These are phyloP conservation scores for Usnea hakonensis DNA, from an alignment of 495 filamentous ascomycete genomes.

Conservation along the genomic window DNA sequence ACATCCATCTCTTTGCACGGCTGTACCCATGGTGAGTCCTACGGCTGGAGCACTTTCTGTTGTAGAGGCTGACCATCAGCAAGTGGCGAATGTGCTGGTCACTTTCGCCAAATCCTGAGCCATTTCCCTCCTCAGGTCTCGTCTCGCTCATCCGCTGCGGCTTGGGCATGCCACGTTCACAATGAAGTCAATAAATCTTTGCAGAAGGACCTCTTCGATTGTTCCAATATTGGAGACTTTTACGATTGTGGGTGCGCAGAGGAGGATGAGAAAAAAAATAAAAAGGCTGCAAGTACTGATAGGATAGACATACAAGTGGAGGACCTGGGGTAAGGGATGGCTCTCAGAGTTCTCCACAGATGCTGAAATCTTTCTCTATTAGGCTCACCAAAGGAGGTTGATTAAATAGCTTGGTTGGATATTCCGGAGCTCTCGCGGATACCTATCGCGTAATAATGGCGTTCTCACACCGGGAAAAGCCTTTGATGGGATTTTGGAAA, in stretches of 20 bases:
- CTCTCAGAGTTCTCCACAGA: neutral
- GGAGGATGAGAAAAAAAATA: conserved; percentile 24
- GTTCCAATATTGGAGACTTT: conserved; percentile 77
- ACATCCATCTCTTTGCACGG: conserved; percentile 81
- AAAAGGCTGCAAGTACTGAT: conserved; percentile 13
- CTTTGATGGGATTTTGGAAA: neutral
- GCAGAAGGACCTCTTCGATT: conserved; percentile 77
- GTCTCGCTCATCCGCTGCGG: conserved; percentile 71
- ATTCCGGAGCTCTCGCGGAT: neutral
- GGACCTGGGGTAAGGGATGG: conserved; percentile 14
- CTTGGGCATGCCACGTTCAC: conserved; percentile 91
- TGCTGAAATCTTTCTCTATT: neutral
- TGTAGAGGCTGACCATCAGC: conserved; percentile 2
- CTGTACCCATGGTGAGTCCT: conserved; percentile 72
- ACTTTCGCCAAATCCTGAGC: conserved; percentile 75
- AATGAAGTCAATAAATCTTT: conserved; percentile 89
- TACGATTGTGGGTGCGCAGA: conserved; percentile 93
- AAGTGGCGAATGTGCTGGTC: conserved; percentile 86
- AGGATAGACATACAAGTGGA: conserved; percentile 14
- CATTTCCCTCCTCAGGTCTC: conserved; percentile 89
- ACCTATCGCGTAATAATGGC: neutral
- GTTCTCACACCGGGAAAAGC: neutral
- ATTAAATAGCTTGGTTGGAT: neutral
- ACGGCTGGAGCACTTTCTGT: neutral
- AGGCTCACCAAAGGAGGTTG: neutral